phyloP scores from a whole-genome alignment of 805 yeast genomes.

The Nakazawaea holstii region DNA sequence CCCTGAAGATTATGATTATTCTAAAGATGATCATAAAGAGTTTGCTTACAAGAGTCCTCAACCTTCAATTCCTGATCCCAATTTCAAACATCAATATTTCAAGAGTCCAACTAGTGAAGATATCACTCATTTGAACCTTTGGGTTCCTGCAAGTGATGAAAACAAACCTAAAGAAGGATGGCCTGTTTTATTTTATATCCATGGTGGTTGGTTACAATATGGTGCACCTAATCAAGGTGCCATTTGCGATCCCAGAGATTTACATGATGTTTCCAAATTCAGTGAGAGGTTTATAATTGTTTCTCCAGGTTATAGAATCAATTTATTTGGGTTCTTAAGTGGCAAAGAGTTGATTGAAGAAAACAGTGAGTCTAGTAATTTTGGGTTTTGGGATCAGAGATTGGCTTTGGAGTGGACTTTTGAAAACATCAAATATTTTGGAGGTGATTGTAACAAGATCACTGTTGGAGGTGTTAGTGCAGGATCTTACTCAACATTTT shows the following conservation, averaged over 20 bases:
- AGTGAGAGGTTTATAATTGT: slow-evolving; percentile 30
- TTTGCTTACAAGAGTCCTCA: slow-evolving; percentile 33
- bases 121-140: slow-evolving; percentile 29
- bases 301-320: slow-evolving; percentile 34
- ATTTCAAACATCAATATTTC: slow-evolving; percentile 9
- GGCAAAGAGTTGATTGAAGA: slow-evolving; percentile 31
- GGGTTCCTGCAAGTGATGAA: slow-evolving; percentile 19
- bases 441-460: slow-evolving; percentile 38
- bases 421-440: slow-evolving; percentile 35
- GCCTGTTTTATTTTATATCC: slow-evolving; percentile 36
- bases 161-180: slow-evolving; percentile 31
- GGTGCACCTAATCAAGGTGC: slow-evolving; percentile 23
- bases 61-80: slow-evolving; percentile 25
- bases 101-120: slow-evolving; percentile 22
- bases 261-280: slow-evolving; percentile 23
- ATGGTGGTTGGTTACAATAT: slow-evolving; percentile 40
- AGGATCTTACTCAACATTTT: slow-evolving; percentile 38
- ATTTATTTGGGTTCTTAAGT: slow-evolving; percentile 31
- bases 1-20: slow-evolving; percentile 29
- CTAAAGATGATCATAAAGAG: slow-evolving; percentile 32
- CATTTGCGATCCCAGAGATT: slow-evolving; percentile 16
- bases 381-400: slow-evolving; percentile 44
- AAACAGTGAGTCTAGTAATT: slow-evolving; percentile 21
- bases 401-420: slow-evolving; percentile 42
- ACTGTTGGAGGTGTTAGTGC: slow-evolving; percentile 44